phyloP scores from a whole-genome alignment of 2,329 filamentous ascomycete species.

The Penicillium sp. region DNA sequence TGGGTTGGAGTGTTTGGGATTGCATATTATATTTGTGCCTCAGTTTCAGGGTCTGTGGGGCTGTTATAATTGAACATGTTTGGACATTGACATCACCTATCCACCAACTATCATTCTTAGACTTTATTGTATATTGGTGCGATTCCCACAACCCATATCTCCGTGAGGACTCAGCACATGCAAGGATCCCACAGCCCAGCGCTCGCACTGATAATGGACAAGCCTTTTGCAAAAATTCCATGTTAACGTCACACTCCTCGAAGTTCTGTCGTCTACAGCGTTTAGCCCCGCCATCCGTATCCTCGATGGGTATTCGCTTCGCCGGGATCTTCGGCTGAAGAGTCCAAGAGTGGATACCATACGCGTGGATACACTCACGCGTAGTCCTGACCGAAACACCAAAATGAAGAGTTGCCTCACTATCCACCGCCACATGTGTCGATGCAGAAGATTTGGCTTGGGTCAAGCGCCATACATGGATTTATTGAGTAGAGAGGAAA shows the following conservation, averaged over 20 bases:
- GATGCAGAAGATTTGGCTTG: constrained; percentile 6
- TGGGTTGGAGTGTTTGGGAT: neutral
- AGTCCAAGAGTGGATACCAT: constrained; percentile 14
- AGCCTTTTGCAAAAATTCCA: constrained; percentile 6
- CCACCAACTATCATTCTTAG: neutral
- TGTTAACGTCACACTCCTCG: constrained; percentile 2
- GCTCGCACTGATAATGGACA: neutral
- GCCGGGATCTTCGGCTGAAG: constrained; percentile 9
- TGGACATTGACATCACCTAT: constrained; percentile 1
- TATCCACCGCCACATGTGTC: constrained; percentile 5
- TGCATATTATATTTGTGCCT: constrained; percentile 7
- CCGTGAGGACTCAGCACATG: no score
- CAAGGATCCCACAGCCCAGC: no score
- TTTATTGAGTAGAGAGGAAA: constrained; percentile 36
- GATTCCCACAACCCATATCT: no score
- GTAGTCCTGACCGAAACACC: constrained; percentile 8
- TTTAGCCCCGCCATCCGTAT: neutral
- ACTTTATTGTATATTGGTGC: no score
- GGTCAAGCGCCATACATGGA: constrained; percentile 13
- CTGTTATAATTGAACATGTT: neutral
- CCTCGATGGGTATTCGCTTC: neutral
- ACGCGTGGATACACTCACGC: constrained; percentile 11
- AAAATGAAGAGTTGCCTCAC: constrained; percentile 4
- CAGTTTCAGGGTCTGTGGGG: neutral
- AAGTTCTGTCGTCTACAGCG: neutral